phyloP scores from a whole-genome alignment of 1,284 basidiomycete genomes.

The Trichosporon sp. region DNA sequence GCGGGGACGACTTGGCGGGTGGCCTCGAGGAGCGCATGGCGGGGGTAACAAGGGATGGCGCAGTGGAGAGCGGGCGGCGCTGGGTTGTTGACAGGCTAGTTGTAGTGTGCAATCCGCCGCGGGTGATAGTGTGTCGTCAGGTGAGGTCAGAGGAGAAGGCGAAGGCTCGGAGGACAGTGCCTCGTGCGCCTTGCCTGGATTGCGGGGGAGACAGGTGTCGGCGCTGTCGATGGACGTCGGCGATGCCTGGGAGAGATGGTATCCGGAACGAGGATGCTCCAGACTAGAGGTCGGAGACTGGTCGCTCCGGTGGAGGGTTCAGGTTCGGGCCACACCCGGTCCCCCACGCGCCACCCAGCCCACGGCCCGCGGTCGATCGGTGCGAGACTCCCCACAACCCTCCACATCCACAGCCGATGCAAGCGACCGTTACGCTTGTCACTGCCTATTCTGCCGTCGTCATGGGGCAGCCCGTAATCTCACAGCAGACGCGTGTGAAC shows the following conservation, averaged over 20 bases:
- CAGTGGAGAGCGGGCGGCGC: no score
- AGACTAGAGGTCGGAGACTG: neutral
- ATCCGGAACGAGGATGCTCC: neutral
- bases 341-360: neutral
- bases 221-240: neutral
- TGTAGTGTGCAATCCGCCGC: neutral
- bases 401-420: neutral
- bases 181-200: slow-evolving; percentile 1
- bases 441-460: neutral
- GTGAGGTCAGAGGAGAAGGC: neutral
- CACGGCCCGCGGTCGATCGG: neutral
- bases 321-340: neutral
- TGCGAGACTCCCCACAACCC: neutral
- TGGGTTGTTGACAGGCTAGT: neutral
- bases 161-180: slow-evolving; percentile 5
- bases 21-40: neutral
- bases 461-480: neutral
- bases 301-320: neutral
- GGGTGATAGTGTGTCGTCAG: neutral
- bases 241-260: neutral
- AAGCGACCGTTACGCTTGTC: neutral
- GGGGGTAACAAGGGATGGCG: neutral
- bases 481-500: neutral
- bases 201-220: neutral
- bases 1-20: neutral